Evolutionary conservation across 2,329 filamentous ascomycete species (phyloP).

Genomic region (Calonectria pauciramosa): DNA sequence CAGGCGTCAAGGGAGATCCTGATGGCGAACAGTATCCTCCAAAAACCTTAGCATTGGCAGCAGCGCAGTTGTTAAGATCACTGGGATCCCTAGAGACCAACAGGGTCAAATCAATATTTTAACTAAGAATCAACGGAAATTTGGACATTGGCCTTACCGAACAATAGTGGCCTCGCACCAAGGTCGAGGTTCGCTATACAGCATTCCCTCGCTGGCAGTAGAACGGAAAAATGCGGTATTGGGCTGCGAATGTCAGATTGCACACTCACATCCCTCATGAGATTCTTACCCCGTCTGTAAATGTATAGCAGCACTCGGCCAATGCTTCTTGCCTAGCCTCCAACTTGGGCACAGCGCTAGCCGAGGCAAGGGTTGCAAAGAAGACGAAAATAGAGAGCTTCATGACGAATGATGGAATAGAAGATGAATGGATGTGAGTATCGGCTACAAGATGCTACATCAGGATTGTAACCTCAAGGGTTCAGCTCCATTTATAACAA

Average conservation of each 20-base stretch:
- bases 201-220: background rate
- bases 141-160: background rate
- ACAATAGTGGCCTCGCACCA: background rate
- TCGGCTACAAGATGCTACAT: background rate
- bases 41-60: background rate
- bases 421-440: background rate
- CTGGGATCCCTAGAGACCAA: background rate
- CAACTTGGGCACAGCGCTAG: background rate
- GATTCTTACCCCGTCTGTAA: background rate
- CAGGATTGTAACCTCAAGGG: background rate
- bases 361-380: background rate
- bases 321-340: background rate
- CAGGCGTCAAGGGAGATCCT: background rate
- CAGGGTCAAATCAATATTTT: background rate
- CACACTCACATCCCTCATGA: background rate
- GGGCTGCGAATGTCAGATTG: background rate
- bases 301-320: background rate
- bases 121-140: background rate
- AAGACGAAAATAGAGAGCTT: background rate
- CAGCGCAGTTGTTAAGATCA: background rate
- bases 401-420: background rate
- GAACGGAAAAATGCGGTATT: background rate
- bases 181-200: background rate
- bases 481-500: background rate
- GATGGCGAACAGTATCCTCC: background rate